Conservation (phyloP, 2,329 filamentous ascomycete genomes). For the Lachnellula cervina region DNA sequence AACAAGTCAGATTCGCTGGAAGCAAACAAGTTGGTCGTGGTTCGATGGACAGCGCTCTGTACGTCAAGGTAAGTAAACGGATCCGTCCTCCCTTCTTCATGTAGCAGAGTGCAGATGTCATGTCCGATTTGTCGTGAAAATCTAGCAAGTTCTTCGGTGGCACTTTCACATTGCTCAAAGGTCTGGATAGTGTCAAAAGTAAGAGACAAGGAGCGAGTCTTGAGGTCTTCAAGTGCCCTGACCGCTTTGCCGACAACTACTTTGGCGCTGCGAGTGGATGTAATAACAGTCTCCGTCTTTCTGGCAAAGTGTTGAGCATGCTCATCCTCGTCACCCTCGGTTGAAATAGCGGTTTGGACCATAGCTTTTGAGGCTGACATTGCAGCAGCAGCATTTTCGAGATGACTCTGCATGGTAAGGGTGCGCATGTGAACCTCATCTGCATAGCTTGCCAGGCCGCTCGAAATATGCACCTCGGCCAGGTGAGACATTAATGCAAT, state of each 20-base stretch:
- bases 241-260: slow-evolving; percentile 76
- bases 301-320: slow-evolving; percentile 61
- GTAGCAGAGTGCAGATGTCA: slow-evolving; percentile 60
- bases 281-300: slow-evolving; percentile 66
- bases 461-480: slow-evolving; percentile 70
- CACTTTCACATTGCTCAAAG: slow-evolving; percentile 65
- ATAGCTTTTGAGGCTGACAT: slow-evolving; percentile 60
- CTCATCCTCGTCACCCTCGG: slow-evolving; percentile 59
- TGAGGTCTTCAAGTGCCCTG: slow-evolving; percentile 71
- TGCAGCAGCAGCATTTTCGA: slow-evolving; percentile 70
- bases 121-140: slow-evolving; percentile 62
- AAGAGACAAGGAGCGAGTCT: slow-evolving; percentile 68
- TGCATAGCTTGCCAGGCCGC: slow-evolving; percentile 66
- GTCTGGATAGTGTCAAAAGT: slow-evolving; percentile 59
- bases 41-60: slow-evolving; percentile 55
- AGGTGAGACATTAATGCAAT: slow-evolving; percentile 85
- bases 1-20: slow-evolving; percentile 64
- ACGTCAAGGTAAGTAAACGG: slow-evolving; percentile 64
- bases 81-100: slow-evolving; percentile 66
- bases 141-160: slow-evolving; percentile 59
- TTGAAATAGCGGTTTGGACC: slow-evolving; percentile 60
- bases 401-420: slow-evolving; percentile 70
- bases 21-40: slow-evolving; percentile 47
- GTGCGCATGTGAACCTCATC: slow-evolving; percentile 76
- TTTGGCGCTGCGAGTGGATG: slow-evolving; percentile 76